phyloP scores from a whole-genome alignment of 2,329 filamentous ascomycete genomes.

The Cercospora sp. region DNA sequence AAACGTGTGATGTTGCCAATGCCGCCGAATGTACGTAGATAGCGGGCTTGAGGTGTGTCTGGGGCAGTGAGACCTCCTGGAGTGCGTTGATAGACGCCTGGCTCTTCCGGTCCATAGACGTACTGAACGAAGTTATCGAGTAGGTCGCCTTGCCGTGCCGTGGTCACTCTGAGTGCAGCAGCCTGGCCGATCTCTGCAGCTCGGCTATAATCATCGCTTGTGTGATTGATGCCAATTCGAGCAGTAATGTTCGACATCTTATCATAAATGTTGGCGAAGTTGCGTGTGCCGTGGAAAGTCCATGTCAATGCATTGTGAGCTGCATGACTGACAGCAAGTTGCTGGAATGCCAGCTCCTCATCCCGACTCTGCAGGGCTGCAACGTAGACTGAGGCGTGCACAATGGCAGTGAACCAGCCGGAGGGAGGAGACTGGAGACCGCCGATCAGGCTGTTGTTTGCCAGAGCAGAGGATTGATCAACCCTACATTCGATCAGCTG shows the following conservation, averaged over 20 bases:
- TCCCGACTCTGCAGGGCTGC: constrained; percentile 29
- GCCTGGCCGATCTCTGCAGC: constrained; percentile 27
- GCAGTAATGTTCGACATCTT: constrained; percentile 5
- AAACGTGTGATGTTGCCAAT: constrained; percentile 32
- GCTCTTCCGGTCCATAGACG: constrained; percentile 18
- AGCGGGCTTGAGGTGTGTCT: constrained; percentile 34
- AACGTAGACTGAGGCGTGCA: constrained; percentile 33
- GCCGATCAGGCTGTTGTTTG: constrained; percentile 33
- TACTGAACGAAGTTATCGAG: constrained; percentile 34
- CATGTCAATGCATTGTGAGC: constrained; percentile 35
- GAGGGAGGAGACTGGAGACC: constrained; percentile 34
- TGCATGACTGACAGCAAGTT: constrained; percentile 36
- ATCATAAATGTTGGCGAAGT: constrained; percentile 27
- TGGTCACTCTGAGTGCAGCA: constrained; percentile 28
- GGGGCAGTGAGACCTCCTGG: constrained; percentile 30
- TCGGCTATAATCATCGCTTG: constrained; percentile 13
- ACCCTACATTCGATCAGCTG: constrained; percentile 3
- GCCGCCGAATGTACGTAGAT: constrained; percentile 31
- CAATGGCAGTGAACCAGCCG: constrained; percentile 34
- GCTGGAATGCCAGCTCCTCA: constrained; percentile 33
- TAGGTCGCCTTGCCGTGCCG: constrained; percentile 30
- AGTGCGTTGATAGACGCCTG: constrained; percentile 33
- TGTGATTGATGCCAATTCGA: constrained; percentile 29
- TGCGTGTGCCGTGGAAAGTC: constrained; percentile 35
- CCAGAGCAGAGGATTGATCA: constrained; percentile 15